Percentiles rank a stretch among this genome's conserved stretches.
phyloP scores from a whole-genome alignment of 306 rosid species.

The Cicer arietinum region DNA sequence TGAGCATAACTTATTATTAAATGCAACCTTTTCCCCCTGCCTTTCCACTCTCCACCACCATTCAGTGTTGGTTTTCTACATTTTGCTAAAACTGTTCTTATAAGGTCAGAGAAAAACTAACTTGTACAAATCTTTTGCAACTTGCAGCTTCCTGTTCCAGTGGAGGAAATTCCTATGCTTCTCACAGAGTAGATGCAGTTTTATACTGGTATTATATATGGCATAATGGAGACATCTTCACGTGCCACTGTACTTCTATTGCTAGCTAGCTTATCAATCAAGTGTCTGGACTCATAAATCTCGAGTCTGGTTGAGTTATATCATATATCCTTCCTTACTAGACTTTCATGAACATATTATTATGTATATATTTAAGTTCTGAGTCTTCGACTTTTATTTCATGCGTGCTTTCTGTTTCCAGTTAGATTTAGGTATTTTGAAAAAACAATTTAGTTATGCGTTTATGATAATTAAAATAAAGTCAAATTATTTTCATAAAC shows the following conservation, averaged over 20 bases:
- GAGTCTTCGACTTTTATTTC: slow-evolving; percentile 16
- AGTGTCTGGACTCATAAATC: slow-evolving; percentile 43
- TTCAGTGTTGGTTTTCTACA: not conserved
- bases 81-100: slow-evolving; percentile 1
- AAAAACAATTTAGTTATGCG: too few species aligned
- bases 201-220: not conserved
- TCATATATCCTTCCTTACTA: slow-evolving; percentile 26
- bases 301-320: slow-evolving; percentile 43
- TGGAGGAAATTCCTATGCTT: slow-evolving; percentile 74
- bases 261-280: slow-evolving; percentile 35
- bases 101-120: slow-evolving; percentile 28
- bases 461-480: too few species aligned
- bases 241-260: slow-evolving; percentile 25
- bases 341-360: slow-evolving; percentile 26
- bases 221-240: slow-evolving; percentile 44
- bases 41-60: too few species aligned
- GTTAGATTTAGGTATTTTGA: not conserved
- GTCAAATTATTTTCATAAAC: too few species aligned
- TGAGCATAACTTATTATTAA: too few species aligned
- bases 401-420: slow-evolving; percentile 35
- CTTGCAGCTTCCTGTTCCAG: slow-evolving; percentile 78
- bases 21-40: too few species aligned
- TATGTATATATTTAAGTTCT: slow-evolving; percentile 38
- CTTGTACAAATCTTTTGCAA: slow-evolving; percentile 39
- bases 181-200: slow-evolving; percentile 70